Conservation (phyloP, 345 rosid species). For the Salix udensis region DNA sequence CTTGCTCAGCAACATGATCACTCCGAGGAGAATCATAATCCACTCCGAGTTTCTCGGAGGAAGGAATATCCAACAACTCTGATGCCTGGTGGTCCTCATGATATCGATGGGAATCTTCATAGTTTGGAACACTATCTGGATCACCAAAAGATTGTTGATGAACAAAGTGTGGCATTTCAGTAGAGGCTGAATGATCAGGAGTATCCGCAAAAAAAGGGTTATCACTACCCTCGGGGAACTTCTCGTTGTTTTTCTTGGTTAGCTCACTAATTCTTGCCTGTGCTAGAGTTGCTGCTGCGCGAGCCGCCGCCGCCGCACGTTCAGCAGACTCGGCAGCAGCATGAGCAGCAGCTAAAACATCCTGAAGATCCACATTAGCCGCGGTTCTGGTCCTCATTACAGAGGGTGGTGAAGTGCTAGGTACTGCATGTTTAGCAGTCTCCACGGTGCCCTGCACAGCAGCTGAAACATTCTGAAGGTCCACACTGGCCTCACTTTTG, state of each 20-base stretch:
- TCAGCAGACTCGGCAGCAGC: conserved; percentile 92
- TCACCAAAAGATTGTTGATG: conserved; percentile 36
- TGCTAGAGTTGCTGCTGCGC: conserved; percentile 88
- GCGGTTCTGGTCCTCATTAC: conserved; percentile 33
- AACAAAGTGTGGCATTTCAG: conserved; percentile 33
- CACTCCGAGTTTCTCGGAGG: conserved; percentile 30
- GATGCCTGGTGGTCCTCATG: conserved; percentile 17
- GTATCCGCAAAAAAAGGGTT: conserved; percentile 55
- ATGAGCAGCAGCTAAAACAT: conserved; percentile 80
- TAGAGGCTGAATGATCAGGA: conserved; percentile 28
- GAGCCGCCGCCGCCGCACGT: conserved; percentile 83
- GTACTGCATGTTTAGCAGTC: conserved; percentile 61
- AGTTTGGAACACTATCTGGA: conserved; percentile 1
- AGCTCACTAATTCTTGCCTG: conserved; percentile 73
- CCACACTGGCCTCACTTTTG: conserved; percentile 44
- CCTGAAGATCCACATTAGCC: conserved; percentile 60
- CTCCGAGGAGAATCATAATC: conserved; percentile 30
- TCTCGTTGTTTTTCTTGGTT: conserved; percentile 47
- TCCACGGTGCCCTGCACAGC: conserved; percentile 93
- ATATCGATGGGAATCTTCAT: conserved; percentile 1
- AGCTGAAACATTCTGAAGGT: conserved; percentile 70
- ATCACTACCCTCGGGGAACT: conserved; percentile 38
- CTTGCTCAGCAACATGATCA: conserved; percentile 20
- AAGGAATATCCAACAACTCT: conserved; percentile 28
- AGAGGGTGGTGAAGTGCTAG: conserved; percentile 18